A percentile compares a stretch with the other conserved stretches of the same genome.
These are phyloP conservation scores for Leishmania major DNA, from an alignment of 208 protist genomes.

Conservation along the genomic window DNA sequence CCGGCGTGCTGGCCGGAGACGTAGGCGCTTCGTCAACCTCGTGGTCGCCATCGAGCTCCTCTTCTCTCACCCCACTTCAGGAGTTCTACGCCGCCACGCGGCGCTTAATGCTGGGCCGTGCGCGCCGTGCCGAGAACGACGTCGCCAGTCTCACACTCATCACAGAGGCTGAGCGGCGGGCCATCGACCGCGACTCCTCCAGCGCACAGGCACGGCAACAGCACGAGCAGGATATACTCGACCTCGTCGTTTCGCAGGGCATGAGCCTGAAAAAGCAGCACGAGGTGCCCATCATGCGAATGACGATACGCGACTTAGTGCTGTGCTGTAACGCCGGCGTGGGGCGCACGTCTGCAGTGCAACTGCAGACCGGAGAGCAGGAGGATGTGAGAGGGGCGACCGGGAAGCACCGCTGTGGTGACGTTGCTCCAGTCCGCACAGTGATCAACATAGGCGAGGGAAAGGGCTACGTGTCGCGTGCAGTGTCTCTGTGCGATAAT, in stretches of 20 bases:
- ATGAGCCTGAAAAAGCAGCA: slow-evolving; percentile 91
- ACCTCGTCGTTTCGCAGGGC: slow-evolving; percentile 59
- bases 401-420: background rate
- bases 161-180: background rate
- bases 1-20: background rate
- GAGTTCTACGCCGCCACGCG: slow-evolving; percentile 33
- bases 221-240: slow-evolving; percentile 43
- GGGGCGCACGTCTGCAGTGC: background rate
- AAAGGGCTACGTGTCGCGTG: slow-evolving; percentile 89
- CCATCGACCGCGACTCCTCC: background rate
- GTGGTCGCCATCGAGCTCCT: too few relatives aligned
- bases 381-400: background rate
- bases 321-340: slow-evolving; percentile 39
- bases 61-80: slow-evolving; percentile 17
- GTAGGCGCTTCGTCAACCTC: background rate
- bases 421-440: slow-evolving; percentile 38
- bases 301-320: slow-evolving; percentile 64
- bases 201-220: background rate
- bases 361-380: background rate
- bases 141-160: slow-evolving; percentile 48
- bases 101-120: slow-evolving; percentile 41
- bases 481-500: slow-evolving; percentile 75
- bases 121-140: slow-evolving; percentile 45
- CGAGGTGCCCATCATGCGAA: slow-evolving; percentile 83
- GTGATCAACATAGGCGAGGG: slow-evolving; percentile 92